These are phyloP conservation scores for Fusarium poae DNA, from an alignment of 2,329 filamentous ascomycete species.

Conservation along the genomic window DNA sequence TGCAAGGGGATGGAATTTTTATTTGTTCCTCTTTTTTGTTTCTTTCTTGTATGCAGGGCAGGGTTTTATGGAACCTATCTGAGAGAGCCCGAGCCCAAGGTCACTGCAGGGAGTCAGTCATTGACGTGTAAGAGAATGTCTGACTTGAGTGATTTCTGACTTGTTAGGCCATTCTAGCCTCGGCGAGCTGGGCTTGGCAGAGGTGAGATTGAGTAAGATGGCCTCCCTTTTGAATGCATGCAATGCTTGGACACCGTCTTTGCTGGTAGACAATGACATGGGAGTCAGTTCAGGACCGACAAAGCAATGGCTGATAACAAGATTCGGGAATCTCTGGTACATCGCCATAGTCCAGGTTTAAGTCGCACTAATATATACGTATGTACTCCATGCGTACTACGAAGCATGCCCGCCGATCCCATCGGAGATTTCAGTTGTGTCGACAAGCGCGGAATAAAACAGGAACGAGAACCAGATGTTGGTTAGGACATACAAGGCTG, in stretches of 20 bases:
- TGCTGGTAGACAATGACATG: not conserved
- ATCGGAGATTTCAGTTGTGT: slow-evolving; percentile 35
- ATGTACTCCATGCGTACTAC: slow-evolving; percentile 1
- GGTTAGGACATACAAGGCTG: slow-evolving; percentile 24
- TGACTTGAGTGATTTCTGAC: slow-evolving; percentile 11
- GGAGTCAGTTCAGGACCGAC: not conserved
- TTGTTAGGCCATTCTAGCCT: slow-evolving; percentile 19
- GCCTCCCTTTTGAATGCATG: not conserved
- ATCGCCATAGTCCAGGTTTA: slow-evolving; percentile 18
- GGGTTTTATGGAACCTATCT: slow-evolving; percentile 8
- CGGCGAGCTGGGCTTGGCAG: not conserved
- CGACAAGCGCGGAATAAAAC: slow-evolving; percentile 7
- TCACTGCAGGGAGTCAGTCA: slow-evolving; percentile 19
- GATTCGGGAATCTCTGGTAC: slow-evolving; percentile 12
- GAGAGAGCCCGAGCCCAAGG: not conserved
- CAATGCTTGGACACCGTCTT: not conserved
- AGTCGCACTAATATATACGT: slow-evolving; percentile 24
- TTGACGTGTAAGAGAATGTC: slow-evolving; percentile 15
- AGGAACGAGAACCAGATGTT: not conserved
- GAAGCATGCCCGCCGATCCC: slow-evolving; percentile 19
- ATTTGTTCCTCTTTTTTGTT: slow-evolving; percentile 5
- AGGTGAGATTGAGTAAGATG: not conserved
- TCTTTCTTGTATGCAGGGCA: slow-evolving; percentile 9
- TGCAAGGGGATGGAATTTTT: slow-evolving; percentile 7
- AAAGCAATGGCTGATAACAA: slow-evolving; percentile 16